Evolutionary conservation across 2,329 filamentous ascomycete genomes (phyloP).

Genomic region (Ophiobolus disseminans): DNA sequence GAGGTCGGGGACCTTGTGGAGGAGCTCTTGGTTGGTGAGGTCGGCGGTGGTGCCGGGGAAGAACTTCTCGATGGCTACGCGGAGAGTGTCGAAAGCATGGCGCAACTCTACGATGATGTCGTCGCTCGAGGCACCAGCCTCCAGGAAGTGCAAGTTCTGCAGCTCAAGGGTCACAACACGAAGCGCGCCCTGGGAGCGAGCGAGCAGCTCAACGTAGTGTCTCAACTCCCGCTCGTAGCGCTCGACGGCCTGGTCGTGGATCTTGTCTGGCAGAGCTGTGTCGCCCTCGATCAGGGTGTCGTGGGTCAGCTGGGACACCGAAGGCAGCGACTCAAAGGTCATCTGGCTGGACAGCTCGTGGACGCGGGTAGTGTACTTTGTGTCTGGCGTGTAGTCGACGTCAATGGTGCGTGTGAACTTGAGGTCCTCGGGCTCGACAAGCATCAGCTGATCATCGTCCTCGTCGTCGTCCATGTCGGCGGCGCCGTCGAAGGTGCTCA

Average conservation of each 20-base stretch:
- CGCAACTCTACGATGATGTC: constrained; percentile 51
- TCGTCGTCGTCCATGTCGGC: constrained; percentile 37
- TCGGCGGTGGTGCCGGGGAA: constrained; percentile 49
- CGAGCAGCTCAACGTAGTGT: constrained; percentile 46
- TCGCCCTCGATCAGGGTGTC: constrained; percentile 35
- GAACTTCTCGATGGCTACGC: constrained; percentile 49
- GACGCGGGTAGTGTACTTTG: constrained; percentile 38
- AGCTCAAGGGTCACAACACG: constrained; percentile 54
- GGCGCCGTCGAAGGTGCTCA: constrained; percentile 25
- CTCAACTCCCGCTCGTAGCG: constrained; percentile 52
- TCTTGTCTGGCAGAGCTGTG: constrained; percentile 26
- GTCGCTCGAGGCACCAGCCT: constrained; percentile 38
- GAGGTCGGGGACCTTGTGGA: constrained; percentile 47
- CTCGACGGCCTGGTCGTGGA: constrained; percentile 46
- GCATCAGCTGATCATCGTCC: constrained; percentile 37
- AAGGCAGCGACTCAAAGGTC: constrained; percentile 34
- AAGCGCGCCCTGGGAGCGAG: constrained; percentile 50
- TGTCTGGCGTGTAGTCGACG: constrained; percentile 33
- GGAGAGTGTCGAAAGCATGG: constrained; percentile 50
- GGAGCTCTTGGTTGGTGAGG: constrained; percentile 49
- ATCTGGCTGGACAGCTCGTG: constrained; percentile 38
- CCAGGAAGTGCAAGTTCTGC: constrained; percentile 51
- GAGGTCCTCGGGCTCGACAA: constrained; percentile 45
- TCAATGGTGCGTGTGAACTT: constrained; percentile 39
- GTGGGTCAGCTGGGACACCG: constrained; percentile 33